phyloP scores from a whole-genome alignment of 345 rosid species.

The Hirschfeldia incana region DNA sequence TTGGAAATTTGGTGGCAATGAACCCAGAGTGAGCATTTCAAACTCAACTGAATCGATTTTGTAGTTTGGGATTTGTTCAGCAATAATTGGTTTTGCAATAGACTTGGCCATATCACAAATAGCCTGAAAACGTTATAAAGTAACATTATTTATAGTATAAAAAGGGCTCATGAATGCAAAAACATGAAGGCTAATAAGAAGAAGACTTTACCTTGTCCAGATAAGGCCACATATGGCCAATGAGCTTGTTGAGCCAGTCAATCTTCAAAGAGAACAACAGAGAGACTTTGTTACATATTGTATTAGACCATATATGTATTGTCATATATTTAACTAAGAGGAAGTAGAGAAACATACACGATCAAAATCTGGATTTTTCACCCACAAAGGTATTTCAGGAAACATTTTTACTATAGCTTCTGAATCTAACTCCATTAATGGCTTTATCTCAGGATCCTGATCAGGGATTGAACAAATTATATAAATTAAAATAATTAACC shows the following conservation, averaged over 20 bases:
- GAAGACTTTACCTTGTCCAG: slow-evolving; percentile 61
- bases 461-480: not conserved
- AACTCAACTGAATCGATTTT: slow-evolving; percentile 90
- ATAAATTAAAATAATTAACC: not conserved
- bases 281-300: not conserved
- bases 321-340: not conserved
- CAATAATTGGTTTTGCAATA: slow-evolving; percentile 82
- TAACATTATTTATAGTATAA: not conserved
- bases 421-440: slow-evolving; percentile 74
- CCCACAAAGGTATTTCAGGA: slow-evolving; percentile 95
- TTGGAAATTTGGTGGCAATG: slow-evolving; percentile 83
- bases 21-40: slow-evolving; percentile 77
- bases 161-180: slow-evolving; percentile 4
- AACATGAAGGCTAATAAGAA: slow-evolving; percentile 15
- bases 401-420: slow-evolving; percentile 62
- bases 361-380: slow-evolving; percentile 92
- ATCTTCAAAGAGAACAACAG: slow-evolving; percentile 48
- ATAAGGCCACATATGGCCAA: slow-evolving; percentile 89
- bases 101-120: slow-evolving; percentile 68
- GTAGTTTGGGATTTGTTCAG: slow-evolving; percentile 83
- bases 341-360: slow-evolving; percentile 58
- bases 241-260: slow-evolving; percentile 91
- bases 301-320: not conserved
- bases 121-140: slow-evolving; percentile 52
- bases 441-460: slow-evolving; percentile 78